phyloP scores from a whole-genome alignment of 495 filamentous ascomycete species.

The Neurospora tetraspora region DNA sequence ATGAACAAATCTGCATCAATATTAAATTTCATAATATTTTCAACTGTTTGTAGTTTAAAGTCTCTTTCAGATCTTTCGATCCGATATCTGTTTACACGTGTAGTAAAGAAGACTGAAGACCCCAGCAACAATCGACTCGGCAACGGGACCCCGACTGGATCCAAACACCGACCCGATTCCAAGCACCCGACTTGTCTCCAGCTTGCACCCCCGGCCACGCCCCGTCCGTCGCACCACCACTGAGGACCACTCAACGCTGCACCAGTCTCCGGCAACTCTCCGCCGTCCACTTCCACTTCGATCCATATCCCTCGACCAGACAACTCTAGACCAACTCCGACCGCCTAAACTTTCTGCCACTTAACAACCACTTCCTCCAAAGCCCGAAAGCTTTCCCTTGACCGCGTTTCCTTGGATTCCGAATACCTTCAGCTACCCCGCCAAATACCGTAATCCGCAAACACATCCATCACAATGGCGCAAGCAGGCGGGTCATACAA shows the following conservation, averaged over 20 bases:
- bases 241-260: neutral
- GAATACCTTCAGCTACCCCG: neutral
- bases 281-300: neutral
- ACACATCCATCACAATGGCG: constrained; percentile 27
- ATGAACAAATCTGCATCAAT: neutral
- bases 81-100: neutral
- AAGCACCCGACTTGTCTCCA: neutral
- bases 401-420: neutral
- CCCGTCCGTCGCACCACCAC: neutral
- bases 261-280: neutral
- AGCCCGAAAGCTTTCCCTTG: neutral
- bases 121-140: neutral
- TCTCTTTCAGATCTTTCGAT: neutral
- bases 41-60: neutral
- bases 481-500: constrained; percentile 74
- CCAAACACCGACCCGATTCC: neutral
- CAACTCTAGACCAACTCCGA: neutral
- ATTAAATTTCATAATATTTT: neutral
- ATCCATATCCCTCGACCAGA: neutral
- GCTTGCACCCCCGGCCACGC: neutral
- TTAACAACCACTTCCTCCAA: neutral
- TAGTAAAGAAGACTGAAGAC: neutral
- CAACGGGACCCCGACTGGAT: neutral
- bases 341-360: neutral
- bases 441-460: neutral